Evolutionary conservation across 83 land plant genomes (phyloP).

Genomic region (Thuja plicata): DNA sequence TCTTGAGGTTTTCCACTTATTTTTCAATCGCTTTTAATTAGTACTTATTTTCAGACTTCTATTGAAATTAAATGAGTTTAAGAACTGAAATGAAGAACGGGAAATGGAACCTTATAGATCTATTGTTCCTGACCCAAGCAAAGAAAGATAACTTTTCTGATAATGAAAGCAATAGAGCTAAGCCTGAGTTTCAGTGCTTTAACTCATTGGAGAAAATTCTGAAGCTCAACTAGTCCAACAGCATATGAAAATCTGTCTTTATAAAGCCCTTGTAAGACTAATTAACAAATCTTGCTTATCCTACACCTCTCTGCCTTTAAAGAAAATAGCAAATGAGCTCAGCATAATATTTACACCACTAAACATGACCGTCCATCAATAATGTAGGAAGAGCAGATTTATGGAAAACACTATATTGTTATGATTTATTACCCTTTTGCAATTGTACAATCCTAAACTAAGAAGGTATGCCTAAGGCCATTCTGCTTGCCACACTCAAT

Average conservation of each 20-base stretch:
- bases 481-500: not conserved
- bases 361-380: not conserved
- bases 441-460: not conserved
- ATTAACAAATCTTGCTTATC: not conserved
- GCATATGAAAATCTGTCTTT: not conserved
- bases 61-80: too few relatives aligned
- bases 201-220: not conserved
- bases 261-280: not conserved
- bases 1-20: slow-evolving; percentile 31
- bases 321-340: not conserved
- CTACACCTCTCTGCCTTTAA: not conserved
- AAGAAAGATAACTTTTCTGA: not conserved
- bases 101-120: not conserved
- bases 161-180: not conserved
- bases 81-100: too few relatives aligned
- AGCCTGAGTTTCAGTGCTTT: not conserved
- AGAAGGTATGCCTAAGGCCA: not conserved
- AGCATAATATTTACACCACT: not conserved
- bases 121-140: not conserved
- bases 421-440: not conserved
- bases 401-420: not conserved
- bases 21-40: not conserved
- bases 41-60: too few relatives aligned
- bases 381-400: not conserved
- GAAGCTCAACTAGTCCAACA: not conserved